Evolutionary conservation across 768 basidiomycete genomes (phyloP), one percentile per base, ranked within the genome.

Genomic region (Trametes cingulata): DNA sequence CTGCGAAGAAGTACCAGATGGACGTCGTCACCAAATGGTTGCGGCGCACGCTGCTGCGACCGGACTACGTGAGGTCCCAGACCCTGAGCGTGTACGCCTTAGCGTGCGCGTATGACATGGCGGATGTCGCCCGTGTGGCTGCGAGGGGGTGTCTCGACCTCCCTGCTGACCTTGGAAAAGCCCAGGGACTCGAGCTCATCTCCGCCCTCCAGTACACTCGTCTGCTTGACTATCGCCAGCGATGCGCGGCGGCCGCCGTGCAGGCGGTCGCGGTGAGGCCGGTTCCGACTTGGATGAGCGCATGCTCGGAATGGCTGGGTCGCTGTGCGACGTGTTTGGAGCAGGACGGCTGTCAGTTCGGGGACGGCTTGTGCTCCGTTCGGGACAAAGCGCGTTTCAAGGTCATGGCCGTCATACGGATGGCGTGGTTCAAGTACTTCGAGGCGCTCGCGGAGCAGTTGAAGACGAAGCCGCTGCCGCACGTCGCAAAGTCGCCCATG

Each of bases 171-270:
- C 24, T 35, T 7, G 50, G 37, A 19, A 35, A 57, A 33, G 40
- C 50, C 19, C 5, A 42, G 7, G 56, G 50, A 51, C 25, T 58
- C n/a, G 55, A 52, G 27, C 24, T 43, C 35, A 46, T 61, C 42
- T 22, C 53, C 15, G 64, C 54, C 6, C 42, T 49, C 6, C 52
- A 53, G 29, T 59, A 56, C 24, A 49, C 54, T n/a, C 48, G 48
- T 22, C 60, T 65, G 6, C 43, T 59, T 41, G 49, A 61, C 5
- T 60, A 58, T 33, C 51, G 45, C 14, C 47, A 40, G 52, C 41
- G 81, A 79, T 67, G 80, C 82, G 51, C 25, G 6, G 13, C 15
- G 2, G 58, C 52, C 19, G 52, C 52, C 4, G 29, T 10, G 20
- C n/a, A 13, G 19, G 48, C 39, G 17, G 27, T 58, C 12, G n/a